Evolutionary conservation across 1,139 yeast species (phyloP).

Genomic region (Scheffersomyces lignicola): DNA sequence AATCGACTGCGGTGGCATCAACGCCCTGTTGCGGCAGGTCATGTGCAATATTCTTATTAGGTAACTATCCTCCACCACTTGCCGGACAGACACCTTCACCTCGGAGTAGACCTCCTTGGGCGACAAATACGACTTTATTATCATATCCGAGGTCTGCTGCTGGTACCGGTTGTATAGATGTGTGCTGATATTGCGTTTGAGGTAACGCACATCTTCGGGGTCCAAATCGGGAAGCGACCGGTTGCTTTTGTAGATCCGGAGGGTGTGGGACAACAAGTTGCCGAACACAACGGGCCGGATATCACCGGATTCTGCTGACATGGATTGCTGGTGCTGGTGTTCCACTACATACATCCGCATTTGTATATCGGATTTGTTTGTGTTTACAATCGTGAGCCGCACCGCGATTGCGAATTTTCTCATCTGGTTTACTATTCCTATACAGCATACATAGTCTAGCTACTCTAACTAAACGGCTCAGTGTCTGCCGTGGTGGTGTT

Average conservation of each 20-base stretch:
- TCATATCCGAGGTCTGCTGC: not conserved
- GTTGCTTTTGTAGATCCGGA: not conserved
- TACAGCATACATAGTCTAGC: too few species aligned
- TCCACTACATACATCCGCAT: too few species aligned
- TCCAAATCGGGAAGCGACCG: not conserved
- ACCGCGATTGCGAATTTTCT: too few species aligned
- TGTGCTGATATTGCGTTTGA: not conserved
- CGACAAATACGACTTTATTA: not conserved
- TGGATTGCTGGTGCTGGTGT: too few species aligned
- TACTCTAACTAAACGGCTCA: too few species aligned
- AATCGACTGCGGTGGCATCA: not conserved
- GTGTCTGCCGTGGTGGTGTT: too few species aligned
- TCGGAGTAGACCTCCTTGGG: not conserved
- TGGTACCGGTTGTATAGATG: not conserved
- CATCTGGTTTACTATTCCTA: too few species aligned
- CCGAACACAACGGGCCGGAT: too few species aligned
- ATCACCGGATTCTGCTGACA: too few species aligned
- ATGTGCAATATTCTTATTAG: not conserved
- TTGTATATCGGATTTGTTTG: too few species aligned
- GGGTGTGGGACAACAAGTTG: not conserved
- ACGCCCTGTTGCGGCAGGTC: not conserved
- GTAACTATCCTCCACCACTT: not conserved
- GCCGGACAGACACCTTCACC: not conserved
- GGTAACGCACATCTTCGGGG: not conserved
- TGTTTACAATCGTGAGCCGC: too few species aligned